Percentiles rank a stretch among this genome's conserved stretches.
phyloP scores from a whole-genome alignment of 2,329 filamentous ascomycete genomes.

The Stemphylium beticola region DNA sequence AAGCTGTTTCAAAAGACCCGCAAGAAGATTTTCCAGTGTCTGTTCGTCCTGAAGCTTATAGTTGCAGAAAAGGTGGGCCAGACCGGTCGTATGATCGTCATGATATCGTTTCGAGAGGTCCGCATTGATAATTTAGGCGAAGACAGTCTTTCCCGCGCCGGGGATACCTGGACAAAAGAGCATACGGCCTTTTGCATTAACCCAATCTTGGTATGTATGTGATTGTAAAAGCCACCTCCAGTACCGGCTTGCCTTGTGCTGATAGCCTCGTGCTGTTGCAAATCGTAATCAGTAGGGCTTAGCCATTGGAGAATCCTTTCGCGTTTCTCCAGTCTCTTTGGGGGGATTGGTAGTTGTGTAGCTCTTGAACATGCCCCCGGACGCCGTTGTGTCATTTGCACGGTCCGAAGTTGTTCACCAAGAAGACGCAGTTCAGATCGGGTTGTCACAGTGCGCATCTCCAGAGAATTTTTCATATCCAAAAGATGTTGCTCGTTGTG shows the following conservation, averaged over 20 bases:
- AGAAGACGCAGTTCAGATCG: neutral
- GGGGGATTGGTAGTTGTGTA: neutral
- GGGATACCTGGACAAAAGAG: slow-evolving; percentile 36
- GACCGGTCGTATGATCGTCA: slow-evolving; percentile 3
- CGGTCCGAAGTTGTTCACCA: neutral
- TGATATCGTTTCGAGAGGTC: slow-evolving; percentile 4
- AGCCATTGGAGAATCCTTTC: slow-evolving; percentile 22
- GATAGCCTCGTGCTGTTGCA: slow-evolving; percentile 24
- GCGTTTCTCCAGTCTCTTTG: neutral
- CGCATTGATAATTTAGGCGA: slow-evolving; percentile 32
- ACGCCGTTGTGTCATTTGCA: neutral
- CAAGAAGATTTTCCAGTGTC: slow-evolving; percentile 26
- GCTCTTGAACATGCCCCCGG: neutral
- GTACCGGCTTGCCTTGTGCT: slow-evolving; percentile 19
- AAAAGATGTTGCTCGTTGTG: slow-evolving; percentile 1
- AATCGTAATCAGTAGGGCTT: slow-evolving; percentile 10
- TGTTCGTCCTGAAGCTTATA: slow-evolving; percentile 37
- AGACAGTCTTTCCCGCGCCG: slow-evolving; percentile 38
- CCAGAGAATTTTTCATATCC: neutral
- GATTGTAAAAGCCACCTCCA: slow-evolving; percentile 30
- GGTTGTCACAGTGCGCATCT: neutral
- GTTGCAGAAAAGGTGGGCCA: slow-evolving; percentile 47
- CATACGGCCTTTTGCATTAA: slow-evolving; percentile 10
- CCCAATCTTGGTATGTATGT: slow-evolving; percentile 17
- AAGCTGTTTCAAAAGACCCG: slow-evolving; percentile 46